phyloP scores from a whole-genome alignment of 2,329 filamentous ascomycete species.

The Kalaharituber pfeilii region DNA sequence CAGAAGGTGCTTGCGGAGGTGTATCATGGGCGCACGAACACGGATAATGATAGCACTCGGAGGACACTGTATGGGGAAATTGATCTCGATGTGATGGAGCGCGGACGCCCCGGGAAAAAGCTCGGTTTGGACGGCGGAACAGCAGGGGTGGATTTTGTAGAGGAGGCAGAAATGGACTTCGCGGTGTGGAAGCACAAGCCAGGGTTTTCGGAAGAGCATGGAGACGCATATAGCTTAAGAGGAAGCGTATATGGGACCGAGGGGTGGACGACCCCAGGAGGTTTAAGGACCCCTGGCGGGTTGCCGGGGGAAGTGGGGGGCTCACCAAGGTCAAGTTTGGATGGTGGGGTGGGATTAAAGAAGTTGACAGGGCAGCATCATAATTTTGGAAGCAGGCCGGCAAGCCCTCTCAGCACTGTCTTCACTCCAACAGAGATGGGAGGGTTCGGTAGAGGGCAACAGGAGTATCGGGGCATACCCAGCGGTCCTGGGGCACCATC shows the following conservation, averaged over 20 bases:
- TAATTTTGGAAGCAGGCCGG: background rate
- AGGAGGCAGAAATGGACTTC: slow-evolving; percentile 73
- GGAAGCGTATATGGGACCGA: background rate
- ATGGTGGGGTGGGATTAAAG: background rate
- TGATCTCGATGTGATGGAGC: slow-evolving; percentile 61
- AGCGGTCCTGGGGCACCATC: background rate
- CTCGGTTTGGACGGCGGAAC: slow-evolving; percentile 22
- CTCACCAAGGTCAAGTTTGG: background rate
- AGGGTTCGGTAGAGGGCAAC: too few species aligned
- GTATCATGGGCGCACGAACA: slow-evolving; percentile 62
- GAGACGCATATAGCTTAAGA: background rate
- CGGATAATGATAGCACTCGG: slow-evolving; percentile 36
- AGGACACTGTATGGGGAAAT: slow-evolving; percentile 38
- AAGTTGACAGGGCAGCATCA: background rate
- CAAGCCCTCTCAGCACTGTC: background rate
- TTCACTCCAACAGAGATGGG: background rate
- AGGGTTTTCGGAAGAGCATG: slow-evolving; percentile 74
- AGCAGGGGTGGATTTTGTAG: slow-evolving; percentile 74
- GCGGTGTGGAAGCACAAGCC: slow-evolving; percentile 78
- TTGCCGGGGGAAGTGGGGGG: background rate
- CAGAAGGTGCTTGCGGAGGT: slow-evolving; percentile 73
- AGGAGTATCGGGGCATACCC: background rate
- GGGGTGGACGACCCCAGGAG: background rate
- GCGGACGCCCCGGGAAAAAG: slow-evolving; percentile 37
- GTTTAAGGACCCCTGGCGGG: background rate